Percentiles rank a stretch among this genome's conserved stretches.
Evolutionary conservation across 768 basidiomycete genomes (phyloP).

Genomic region (Kwoniella bestiolae): DNA sequence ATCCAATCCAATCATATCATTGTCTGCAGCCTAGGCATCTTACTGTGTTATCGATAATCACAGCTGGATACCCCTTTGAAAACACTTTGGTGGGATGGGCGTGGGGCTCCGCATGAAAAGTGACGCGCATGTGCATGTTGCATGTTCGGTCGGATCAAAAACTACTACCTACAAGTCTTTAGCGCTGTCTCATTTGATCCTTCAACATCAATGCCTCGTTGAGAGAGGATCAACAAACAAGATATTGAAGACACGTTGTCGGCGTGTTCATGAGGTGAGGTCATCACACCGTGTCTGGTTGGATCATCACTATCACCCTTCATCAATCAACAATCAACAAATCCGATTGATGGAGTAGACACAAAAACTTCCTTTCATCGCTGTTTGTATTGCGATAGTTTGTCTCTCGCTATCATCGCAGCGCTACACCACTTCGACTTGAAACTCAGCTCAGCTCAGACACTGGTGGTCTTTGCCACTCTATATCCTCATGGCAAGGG

Average conservation of each 20-base stretch:
- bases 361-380: background rate
- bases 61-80: too few relatives aligned
- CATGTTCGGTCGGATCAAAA: background rate
- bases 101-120: background rate
- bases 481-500: background rate
- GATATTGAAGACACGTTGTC: background rate
- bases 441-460: background rate
- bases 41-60: too few relatives aligned
- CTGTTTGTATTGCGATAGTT: too few relatives aligned
- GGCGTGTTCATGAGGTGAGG: background rate
- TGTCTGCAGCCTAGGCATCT: too few relatives aligned
- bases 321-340: too few relatives aligned
- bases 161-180: too few relatives aligned
- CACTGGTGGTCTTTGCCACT: constrained; percentile 5
- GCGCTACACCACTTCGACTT: too few relatives aligned
- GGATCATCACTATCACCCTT: background rate
- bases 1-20: too few relatives aligned
- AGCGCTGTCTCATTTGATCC: background rate
- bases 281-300: background rate
- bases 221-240: background rate
- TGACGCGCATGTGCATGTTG: constrained; percentile 1
- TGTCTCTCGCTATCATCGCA: too few relatives aligned
- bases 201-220: background rate
- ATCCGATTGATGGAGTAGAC: too few relatives aligned
- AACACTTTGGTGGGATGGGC: too few relatives aligned